These are phyloP conservation scores for Tulasnella calospora DNA, from an alignment of 768 basidiomycete species.

Conservation along the genomic window DNA sequence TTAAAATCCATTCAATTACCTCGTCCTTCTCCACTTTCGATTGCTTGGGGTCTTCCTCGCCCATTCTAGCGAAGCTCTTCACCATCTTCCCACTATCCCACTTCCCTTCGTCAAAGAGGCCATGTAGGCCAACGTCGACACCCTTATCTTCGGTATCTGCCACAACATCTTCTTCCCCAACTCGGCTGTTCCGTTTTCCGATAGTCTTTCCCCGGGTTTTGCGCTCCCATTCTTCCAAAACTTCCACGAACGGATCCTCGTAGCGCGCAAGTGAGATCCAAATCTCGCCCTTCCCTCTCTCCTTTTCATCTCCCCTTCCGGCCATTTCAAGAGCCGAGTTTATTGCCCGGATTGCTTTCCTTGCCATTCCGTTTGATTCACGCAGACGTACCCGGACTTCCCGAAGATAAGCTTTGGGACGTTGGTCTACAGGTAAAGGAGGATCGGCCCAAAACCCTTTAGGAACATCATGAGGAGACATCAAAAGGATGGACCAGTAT, in stretches of 20 bases:
- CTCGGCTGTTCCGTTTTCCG: constrained; percentile 38
- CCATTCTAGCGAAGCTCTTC: constrained; percentile 62
- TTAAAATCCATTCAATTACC: background rate
- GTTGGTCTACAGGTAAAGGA: constrained; percentile 22
- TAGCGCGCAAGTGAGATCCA: constrained; percentile 82
- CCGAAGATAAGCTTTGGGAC: constrained; percentile 52
- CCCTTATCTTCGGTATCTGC: constrained; percentile 39
- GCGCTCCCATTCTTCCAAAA: constrained; percentile 59
- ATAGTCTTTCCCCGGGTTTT: constrained; percentile 42
- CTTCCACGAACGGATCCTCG: constrained; percentile 60
- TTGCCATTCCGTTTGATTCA: constrained; percentile 50
- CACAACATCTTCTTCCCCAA: background rate
- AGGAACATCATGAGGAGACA: constrained; percentile 47
- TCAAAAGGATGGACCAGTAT: constrained; percentile 69
- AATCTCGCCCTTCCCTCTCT: constrained; percentile 42
- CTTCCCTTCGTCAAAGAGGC: constrained; percentile 48
- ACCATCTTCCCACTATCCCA: constrained; percentile 83
- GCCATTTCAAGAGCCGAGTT: constrained; percentile 35
- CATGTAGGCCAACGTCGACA: constrained; percentile 33
- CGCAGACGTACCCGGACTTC: constrained; percentile 57
- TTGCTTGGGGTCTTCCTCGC: constrained; percentile 38
- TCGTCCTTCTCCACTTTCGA: background rate
- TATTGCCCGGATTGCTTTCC: constrained; percentile 53
- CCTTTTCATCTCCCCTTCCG: constrained; percentile 24
- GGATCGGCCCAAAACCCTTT: constrained; percentile 44